These are phyloP conservation scores for Erythrophleum fordii DNA, from an alignment of 306 rosid genomes.

Conservation along the genomic window DNA sequence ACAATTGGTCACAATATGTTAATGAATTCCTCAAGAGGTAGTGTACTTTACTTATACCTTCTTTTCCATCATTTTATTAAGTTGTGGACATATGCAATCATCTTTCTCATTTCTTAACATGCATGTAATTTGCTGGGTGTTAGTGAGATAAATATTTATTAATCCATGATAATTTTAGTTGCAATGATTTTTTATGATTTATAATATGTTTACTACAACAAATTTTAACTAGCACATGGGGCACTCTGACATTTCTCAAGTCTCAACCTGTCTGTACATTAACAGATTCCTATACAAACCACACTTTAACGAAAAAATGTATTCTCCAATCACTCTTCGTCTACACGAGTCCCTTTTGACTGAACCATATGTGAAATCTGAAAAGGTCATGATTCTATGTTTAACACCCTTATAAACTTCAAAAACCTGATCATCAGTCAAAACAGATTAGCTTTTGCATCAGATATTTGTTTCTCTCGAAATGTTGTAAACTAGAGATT, in stretches of 20 bases:
- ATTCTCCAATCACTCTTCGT: neutral
- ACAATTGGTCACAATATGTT: conserved; percentile 40
- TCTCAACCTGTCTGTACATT: conserved; percentile 1
- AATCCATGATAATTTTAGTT: conserved; percentile 20
- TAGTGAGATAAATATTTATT: conserved; percentile 10
- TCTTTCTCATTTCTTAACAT: conserved; percentile 16
- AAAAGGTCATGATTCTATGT: neutral
- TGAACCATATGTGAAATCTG: conserved; percentile 11
- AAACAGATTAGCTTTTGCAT: neutral
- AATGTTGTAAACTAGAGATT: conserved; percentile 1
- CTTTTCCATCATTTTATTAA: conserved; percentile 20
- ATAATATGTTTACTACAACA: conserved; percentile 3
- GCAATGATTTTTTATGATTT: conserved; percentile 6
- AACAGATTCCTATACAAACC: neutral
- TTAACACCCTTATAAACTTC: neutral
- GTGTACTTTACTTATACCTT: neutral
- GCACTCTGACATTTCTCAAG: conserved; percentile 1
- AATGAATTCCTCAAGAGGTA: conserved; percentile 73
- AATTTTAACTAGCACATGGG: conserved; percentile 8
- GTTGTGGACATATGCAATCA: neutral
- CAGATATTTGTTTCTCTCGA: neutral
- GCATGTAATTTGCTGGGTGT: neutral
- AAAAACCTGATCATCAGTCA: neutral
- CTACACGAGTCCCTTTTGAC: conserved; percentile 1
- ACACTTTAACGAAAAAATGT: neutral